Percentiles rank a stretch among this genome's conserved stretches.
phyloP scores from a whole-genome alignment of 1,284 basidiomycete genomes.

The Clitocybe nebularis region DNA sequence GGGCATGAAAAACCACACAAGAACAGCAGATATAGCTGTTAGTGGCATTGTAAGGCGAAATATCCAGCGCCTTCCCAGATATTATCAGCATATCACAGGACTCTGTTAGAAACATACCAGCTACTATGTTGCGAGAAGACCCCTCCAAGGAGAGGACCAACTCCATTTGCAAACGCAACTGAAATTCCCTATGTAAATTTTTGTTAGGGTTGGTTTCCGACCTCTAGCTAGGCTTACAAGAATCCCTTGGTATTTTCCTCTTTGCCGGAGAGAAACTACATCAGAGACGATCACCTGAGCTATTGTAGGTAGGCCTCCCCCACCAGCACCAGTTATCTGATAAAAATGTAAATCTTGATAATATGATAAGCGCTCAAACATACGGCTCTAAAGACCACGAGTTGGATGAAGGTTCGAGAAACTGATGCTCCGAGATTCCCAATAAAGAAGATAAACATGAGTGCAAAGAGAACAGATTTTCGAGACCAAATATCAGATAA shows the following conservation, averaged over 20 bases:
- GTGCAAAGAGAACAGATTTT: constrained; percentile 18
- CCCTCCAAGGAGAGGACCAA: constrained; percentile 20
- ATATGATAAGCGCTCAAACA: constrained; percentile 3
- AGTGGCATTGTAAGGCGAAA: constrained; percentile 16
- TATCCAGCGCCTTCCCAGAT: constrained; percentile 18
- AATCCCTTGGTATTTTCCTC: constrained; percentile 12
- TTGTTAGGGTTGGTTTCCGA: background rate
- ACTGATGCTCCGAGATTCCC: constrained; percentile 19
- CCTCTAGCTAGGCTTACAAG: constrained; percentile 1
- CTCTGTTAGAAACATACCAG: constrained; percentile 11
- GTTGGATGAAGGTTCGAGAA: constrained; percentile 16
- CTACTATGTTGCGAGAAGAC: constrained; percentile 16
- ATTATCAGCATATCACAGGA: too few species aligned
- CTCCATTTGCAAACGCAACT: constrained; percentile 19
- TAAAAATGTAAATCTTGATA: background rate
- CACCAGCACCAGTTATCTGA: constrained; percentile 7
- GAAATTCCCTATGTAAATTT: constrained; percentile 13
- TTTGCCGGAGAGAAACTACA: constrained; percentile 11
- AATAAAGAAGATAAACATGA: constrained; percentile 19
- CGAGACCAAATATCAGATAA: constrained; percentile 20
- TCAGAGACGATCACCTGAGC: constrained; percentile 12
- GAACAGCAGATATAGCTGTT: constrained; percentile 12
- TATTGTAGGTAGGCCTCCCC: constrained; percentile 9
- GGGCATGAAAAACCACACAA: constrained; percentile 20
- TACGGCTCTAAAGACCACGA: constrained; percentile 19